A percentile compares a stretch with the other conserved stretches of the same genome.
These are phyloP conservation scores for Penicillium griseofulvum DNA, from an alignment of 2,329 filamentous ascomycete genomes.

Conservation along the genomic window DNA sequence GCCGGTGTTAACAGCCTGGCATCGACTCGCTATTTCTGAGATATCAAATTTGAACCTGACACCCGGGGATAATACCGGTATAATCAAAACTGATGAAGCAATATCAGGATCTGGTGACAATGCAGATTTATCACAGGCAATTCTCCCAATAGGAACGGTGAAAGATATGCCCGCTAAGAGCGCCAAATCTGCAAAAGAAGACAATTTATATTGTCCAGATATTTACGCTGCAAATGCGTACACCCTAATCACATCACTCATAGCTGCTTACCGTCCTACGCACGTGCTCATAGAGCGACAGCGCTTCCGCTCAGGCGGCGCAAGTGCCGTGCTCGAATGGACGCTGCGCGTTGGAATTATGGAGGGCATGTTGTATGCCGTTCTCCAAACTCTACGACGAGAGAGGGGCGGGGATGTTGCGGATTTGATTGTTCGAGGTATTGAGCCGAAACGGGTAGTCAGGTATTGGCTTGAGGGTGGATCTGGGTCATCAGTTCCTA, in stretches of 20 bases:
- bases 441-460: constrained; percentile 56
- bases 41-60: constrained; percentile 11
- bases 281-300: constrained; percentile 70
- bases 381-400: constrained; percentile 57
- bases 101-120: neutral
- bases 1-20: constrained; percentile 41
- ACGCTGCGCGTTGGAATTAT: constrained; percentile 78
- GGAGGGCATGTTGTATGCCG: constrained; percentile 76
- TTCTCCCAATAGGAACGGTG: neutral
- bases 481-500: neutral
- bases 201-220: constrained; percentile 50
- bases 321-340: constrained; percentile 71
- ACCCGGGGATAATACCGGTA: neutral
- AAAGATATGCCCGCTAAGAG: neutral
- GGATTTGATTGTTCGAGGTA: constrained; percentile 45
- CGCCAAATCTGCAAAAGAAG: constrained; percentile 2
- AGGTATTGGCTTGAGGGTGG: constrained; percentile 53
- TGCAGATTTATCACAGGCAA: neutral
- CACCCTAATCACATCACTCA: constrained; percentile 51
- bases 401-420: constrained; percentile 31
- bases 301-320: constrained; percentile 63
- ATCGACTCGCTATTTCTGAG: constrained; percentile 37
- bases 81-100: neutral
- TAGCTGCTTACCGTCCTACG: constrained; percentile 56
- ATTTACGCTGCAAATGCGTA: constrained; percentile 58